Base-by-base conservation (phyloP, 116 monocot species). In the Posidonia oceanica region DNA sequence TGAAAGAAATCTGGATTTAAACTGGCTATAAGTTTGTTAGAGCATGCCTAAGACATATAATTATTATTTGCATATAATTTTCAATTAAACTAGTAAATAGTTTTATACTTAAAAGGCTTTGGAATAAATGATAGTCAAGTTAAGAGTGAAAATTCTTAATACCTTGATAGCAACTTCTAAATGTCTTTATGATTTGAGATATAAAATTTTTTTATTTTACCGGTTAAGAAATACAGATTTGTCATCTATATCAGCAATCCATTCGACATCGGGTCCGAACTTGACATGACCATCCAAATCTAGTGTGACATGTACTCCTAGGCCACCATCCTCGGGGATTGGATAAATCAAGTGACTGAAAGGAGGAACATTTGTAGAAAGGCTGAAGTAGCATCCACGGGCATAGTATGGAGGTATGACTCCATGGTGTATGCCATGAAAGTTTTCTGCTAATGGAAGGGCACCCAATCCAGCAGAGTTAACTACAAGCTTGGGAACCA, bases 241-340 rank as follows among this genome's bases (percentile, higher is more conserved):
- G 68, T 82, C 87, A 82, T 89, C 85, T 14, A 78, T 44, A 68
- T 77, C 75, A 65, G 78, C 61, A 39, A 97, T 89, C 97, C 97
- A 97, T 82, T 91, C 87, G 44, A 97, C 97, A 80, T 97, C 87
- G 17, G 97, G 97, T 40, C 92, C 97, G 85, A 97, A 97, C 77
- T 87, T 91, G 29, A 87, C 73, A 29, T 67, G 70, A 11, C 92
- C 92, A 80, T 84, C 83, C 60, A 97, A 73, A 71, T 97, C 92
- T 42, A 92, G 64, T 29, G 92, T 97, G 56, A 89, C 97, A 81
- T 97, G 97, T n/a, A 97, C 89, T 44, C 97, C 97, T 75, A 97
- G 79, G 21, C 97, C 91, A 70, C 97, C 97, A 82, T 85, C 89
- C 63, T 91, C 92, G 52, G 97, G 97, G 39, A 97, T 75, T 61